Base-by-base conservation (phyloP, 164 flowering plant species). In the Umbilicus rupestris region DNA sequence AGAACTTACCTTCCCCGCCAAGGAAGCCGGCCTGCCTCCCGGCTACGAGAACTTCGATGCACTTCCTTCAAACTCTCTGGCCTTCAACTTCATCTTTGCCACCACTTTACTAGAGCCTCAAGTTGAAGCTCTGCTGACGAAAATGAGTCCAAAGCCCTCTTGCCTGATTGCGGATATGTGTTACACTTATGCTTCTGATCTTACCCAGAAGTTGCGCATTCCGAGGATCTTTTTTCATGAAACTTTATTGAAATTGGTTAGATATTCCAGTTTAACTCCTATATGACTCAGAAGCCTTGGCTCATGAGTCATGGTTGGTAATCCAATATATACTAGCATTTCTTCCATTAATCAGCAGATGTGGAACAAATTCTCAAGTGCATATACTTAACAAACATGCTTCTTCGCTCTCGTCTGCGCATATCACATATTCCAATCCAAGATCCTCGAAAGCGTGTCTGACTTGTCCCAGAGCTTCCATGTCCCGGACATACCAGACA, bases 151-250 rank as follows among this genome's bases (percentile, higher is more conserved):
- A 0, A 29, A 7, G 1, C 82, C 81, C 0, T 75, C 69, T 60
- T 77, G 80, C 73, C 45, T 79, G 8, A 59, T 81, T 1, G 66
- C 82, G 0, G 81, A 77, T 39, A 68, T 29, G 50, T 33, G 63
- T 24, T 15, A 73, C 9, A 44, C 70, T 15, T 82, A 75, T 76
- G 72, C 81, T 1, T 19, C 71, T 5, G 35, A 67, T 0, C 17
- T 70, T 1, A 77, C 81, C 12, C 7, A 1, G 0, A 70, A 72
- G 57, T 67, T 79, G 30, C 5, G 66, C 1, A 72, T 82, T n/a
- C 85, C 85, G 1, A 66, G 83, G 66, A 19, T 76, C 29, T 41
- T 68, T 30, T 82, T 80, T 66, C 71, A 78, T 41, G 78, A 70
- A 5, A 68, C 68, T 1, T n/a, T n/a, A n/a, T n/a, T n/a, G n/a